Conservation (phyloP, 1,284 basidiomycete species). For the Fomitopsis palustris region DNA sequence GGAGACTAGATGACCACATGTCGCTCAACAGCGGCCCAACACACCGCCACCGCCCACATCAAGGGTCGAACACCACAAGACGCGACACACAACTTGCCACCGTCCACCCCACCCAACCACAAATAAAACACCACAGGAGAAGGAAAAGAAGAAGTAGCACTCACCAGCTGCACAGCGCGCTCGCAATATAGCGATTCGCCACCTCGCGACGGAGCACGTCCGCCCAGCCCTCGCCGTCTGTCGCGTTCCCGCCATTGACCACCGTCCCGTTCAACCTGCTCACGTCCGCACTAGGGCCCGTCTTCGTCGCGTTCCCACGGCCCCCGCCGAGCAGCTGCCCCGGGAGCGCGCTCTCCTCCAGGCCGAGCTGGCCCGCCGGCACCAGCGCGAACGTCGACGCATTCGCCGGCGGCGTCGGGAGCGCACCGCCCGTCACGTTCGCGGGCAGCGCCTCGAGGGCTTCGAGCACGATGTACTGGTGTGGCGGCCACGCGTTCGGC, state of each 20-base stretch:
- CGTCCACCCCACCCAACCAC: neutral
- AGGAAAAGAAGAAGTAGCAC: slow-evolving; percentile 20
- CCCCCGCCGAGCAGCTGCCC: slow-evolving; percentile 52
- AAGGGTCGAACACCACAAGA: neutral
- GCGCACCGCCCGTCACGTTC: slow-evolving; percentile 53
- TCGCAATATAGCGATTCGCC: slow-evolving; percentile 79
- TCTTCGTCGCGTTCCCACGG: slow-evolving; percentile 48
- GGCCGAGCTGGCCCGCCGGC: slow-evolving; percentile 70
- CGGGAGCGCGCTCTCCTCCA: slow-evolving; percentile 65
- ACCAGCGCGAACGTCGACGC: slow-evolving; percentile 66
- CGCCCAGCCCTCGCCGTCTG: slow-evolving; percentile 64
- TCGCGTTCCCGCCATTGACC: slow-evolving; percentile 70
- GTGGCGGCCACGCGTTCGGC: slow-evolving; percentile 83
- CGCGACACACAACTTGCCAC: neutral
- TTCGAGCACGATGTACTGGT: slow-evolving; percentile 78
- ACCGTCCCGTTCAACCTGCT: slow-evolving; percentile 60
- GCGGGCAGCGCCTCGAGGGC: slow-evolving; percentile 73
- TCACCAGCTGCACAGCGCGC: slow-evolving; percentile 86
- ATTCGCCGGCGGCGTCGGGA: slow-evolving; percentile 45
- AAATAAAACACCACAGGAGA: neutral
- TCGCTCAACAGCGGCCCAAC: too few species aligned
- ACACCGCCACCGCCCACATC: neutral
- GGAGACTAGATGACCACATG: too few species aligned
- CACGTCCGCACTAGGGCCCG: slow-evolving; percentile 55
- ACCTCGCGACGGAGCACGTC: slow-evolving; percentile 64